phyloP scores from a whole-genome alignment of 202 grass and related monocot species.

The Panicum virgatum region DNA sequence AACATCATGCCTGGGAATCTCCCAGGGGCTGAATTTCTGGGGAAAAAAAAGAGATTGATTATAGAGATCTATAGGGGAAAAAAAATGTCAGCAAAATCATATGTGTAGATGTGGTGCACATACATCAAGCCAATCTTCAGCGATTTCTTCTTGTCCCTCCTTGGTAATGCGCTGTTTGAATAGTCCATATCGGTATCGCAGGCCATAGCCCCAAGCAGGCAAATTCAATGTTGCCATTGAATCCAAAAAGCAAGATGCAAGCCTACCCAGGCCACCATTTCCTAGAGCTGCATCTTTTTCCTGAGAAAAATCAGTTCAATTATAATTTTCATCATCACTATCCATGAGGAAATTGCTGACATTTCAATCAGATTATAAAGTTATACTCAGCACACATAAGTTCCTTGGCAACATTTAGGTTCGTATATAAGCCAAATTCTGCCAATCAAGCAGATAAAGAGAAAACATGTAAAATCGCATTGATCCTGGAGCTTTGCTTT shows the following conservation, averaged over 20 bases:
- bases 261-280: conserved; percentile 95
- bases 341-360: not conserved
- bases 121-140: conserved; percentile 99
- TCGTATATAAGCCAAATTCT: conserved; percentile 14
- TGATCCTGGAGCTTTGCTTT: conserved; percentile 15
- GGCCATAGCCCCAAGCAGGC: conserved; percentile 96
- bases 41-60: conserved; percentile 34
- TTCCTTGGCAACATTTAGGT: conserved; percentile 1
- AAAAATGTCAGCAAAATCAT: conserved; percentile 20
- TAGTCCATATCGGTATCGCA: conserved; percentile 91
- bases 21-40: conserved; percentile 97
- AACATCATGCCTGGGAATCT: conserved; percentile 91
- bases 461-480: not conserved
- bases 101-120: conserved; percentile 9
- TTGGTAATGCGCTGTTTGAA: conserved; percentile 78
- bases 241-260: conserved; percentile 98
- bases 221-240: conserved; percentile 97
- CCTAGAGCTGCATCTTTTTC: conserved; percentile 89
- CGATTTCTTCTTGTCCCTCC: conserved; percentile 84
- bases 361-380: conserved; percentile 4
- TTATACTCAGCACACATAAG: not conserved
- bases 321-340: conserved; percentile 11
- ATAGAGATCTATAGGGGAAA: conserved; percentile 15
- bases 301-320: conserved; percentile 41
- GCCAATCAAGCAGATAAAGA: conserved; percentile 5